A percentile compares a stretch with the other conserved stretches of the same genome.
Evolutionary conservation across 805 yeast genomes (phyloP).

Genomic region (Saccharomyces paradoxus): DNA sequence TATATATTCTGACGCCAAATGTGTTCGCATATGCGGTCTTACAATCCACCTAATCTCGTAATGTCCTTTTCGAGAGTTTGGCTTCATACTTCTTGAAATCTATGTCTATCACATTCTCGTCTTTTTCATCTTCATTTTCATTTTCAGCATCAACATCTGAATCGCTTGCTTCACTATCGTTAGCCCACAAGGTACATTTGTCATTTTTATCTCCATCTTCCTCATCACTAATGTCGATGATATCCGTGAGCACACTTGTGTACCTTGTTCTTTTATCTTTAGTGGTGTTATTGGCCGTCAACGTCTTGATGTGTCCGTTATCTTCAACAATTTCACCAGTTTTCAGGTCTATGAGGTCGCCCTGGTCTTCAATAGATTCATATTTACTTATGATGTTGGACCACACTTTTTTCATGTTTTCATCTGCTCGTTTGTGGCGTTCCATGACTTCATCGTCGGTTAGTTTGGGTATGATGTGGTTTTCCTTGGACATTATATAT

Average conservation of each 20-base stretch:
- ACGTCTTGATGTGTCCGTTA: conserved; percentile 57
- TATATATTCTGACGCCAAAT: background rate
- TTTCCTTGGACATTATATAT: conserved; percentile 29
- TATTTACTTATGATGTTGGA: conserved; percentile 45
- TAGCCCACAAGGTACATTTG: background rate
- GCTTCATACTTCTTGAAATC: background rate
- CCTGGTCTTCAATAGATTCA: conserved; percentile 43
- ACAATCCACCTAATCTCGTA: background rate
- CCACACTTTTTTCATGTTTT: conserved; percentile 38
- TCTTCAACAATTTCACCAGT: conserved; percentile 60
- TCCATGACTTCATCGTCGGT: conserved; percentile 30
- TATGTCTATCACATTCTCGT: background rate
- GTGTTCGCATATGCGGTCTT: background rate
- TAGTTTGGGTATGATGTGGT: conserved; percentile 25
- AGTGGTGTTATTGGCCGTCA: conserved; percentile 20
- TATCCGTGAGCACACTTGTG: conserved; percentile 18
- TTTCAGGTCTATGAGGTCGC: conserved; percentile 55
- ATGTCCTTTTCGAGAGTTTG: background rate
- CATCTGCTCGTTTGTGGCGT: conserved; percentile 30
- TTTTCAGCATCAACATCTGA: background rate
- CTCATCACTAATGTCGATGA: conserved; percentile 11
- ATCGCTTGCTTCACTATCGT: conserved; percentile 1
- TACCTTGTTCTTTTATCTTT: conserved; percentile 17
- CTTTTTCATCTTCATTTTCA: conserved; percentile 4
- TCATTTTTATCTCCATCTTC: background rate